Evolutionary conservation across 2,329 filamentous ascomycete genomes (phyloP).

Genomic region (Teratosphaeria pseudoeucalypti): DNA sequence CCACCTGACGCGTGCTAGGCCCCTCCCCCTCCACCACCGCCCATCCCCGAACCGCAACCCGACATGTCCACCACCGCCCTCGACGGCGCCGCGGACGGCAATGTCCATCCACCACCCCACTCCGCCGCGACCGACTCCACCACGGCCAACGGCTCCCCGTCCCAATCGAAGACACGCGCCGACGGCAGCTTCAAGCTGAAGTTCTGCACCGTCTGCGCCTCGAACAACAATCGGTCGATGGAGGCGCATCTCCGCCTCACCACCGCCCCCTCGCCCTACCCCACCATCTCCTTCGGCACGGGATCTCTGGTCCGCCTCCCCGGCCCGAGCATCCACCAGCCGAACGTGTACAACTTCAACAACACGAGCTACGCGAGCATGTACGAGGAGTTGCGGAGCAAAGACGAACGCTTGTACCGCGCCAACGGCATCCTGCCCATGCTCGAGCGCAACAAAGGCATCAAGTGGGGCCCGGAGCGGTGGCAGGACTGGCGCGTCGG

Average conservation of each 20-base stretch:
- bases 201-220: constrained; percentile 98
- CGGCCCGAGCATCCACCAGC: constrained; percentile 80
- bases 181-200: constrained; percentile 67
- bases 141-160: constrained; percentile 25
- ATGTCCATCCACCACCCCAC: constrained; percentile 4
- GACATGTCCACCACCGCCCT: constrained; percentile 21
- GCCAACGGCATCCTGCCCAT: constrained; percentile 92
- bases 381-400: constrained; percentile 78
- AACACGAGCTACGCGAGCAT: constrained; percentile 90
- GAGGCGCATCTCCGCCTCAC: constrained; percentile 94
- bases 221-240: constrained; percentile 87
- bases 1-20: constrained; percentile 30
- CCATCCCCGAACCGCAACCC: constrained; percentile 25
- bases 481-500: constrained; percentile 97
- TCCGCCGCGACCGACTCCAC: constrained; percentile 8
- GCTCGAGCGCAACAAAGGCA: constrained; percentile 79
- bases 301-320: constrained; percentile 83
- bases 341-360: constrained; percentile 98
- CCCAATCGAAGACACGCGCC: constrained; percentile 26
- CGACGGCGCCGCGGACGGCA: constrained; percentile 16
- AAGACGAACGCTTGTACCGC: constrained; percentile 78
- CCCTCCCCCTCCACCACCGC: constrained; percentile 43
- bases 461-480: constrained; percentile 92
- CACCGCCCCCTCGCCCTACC: constrained; percentile 58
- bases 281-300: constrained; percentile 88